phyloP scores from a whole-genome alignment of 2,329 filamentous ascomycete species.

The Cercospora sojina region DNA sequence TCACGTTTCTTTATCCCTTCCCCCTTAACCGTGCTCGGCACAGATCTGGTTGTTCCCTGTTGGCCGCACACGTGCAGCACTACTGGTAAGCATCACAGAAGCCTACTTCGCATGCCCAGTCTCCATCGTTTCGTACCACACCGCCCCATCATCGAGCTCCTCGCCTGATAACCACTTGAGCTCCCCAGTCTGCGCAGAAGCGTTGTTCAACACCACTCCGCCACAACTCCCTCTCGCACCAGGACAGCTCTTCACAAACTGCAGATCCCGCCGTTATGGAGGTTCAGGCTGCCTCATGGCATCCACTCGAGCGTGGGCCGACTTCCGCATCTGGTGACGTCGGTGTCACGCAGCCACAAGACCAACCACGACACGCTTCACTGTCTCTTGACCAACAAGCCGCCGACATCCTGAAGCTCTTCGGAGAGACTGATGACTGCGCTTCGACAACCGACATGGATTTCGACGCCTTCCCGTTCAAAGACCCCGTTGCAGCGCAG shows the following conservation, averaged over 20 bases:
- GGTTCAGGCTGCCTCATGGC: constrained; percentile 20
- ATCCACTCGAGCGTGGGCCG: constrained; percentile 17
- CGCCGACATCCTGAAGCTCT: constrained; percentile 20
- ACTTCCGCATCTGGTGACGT: constrained; percentile 23
- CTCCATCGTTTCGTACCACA: constrained; percentile 28
- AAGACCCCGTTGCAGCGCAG: constrained; percentile 17
- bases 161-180: constrained; percentile 20
- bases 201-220: constrained; percentile 7
- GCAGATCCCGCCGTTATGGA: constrained; percentile 17
- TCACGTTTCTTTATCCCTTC: constrained; percentile 18
- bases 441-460: constrained; percentile 17
- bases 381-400: constrained; percentile 26
- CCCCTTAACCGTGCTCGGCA: constrained; percentile 9
- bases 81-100: constrained; percentile 24
- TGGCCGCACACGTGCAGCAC: constrained; percentile 18
- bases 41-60: constrained; percentile 10
- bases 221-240: neutral
- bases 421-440: constrained; percentile 15
- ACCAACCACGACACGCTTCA: constrained; percentile 21
- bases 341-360: constrained; percentile 23
- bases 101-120: constrained; percentile 23
- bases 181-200: constrained; percentile 11
- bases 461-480: constrained; percentile 19
- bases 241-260: neutral
- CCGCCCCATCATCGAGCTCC: constrained; percentile 26